Percentiles rank a stretch among this genome's conserved stretches.
Conservation (phyloP, 768 basidiomycete genomes). For the Termitomyces heimii region DNA sequence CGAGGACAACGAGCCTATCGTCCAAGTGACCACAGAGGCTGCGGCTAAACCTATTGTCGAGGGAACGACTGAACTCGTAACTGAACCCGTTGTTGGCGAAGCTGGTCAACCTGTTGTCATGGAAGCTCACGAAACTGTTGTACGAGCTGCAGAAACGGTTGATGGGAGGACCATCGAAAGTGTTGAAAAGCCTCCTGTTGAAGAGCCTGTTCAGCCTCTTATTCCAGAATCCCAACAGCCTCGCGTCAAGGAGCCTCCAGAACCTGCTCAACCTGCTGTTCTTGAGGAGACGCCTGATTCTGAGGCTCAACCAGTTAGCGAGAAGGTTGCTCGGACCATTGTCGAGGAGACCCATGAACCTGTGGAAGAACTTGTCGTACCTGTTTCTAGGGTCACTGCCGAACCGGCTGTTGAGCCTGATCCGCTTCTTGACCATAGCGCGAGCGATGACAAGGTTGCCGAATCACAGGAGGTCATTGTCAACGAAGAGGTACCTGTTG, state of each 20-base stretch:
- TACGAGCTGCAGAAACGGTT: neutral
- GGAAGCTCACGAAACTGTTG: neutral
- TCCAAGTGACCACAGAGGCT: neutral
- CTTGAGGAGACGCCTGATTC: neutral
- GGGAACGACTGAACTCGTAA: neutral
- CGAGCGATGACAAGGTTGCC: neutral
- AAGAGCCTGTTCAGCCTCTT: neutral
- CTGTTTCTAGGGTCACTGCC: conserved; percentile 8
- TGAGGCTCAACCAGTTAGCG: neutral
- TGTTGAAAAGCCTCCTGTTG: neutral
- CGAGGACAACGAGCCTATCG: neutral
- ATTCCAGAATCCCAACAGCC: neutral
- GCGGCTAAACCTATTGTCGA: neutral
- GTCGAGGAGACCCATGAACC: neutral
- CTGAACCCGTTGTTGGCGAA: neutral
- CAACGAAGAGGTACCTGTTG: neutral
- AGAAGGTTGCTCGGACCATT: neutral
- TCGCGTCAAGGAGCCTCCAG: neutral
- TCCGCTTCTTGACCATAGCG: neutral
- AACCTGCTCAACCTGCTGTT: neutral
- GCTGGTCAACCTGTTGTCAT: neutral
- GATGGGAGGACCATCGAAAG: neutral
- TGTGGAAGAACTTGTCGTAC: neutral
- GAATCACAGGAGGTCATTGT: neutral
- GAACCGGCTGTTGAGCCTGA: neutral